A percentile compares a stretch with the other conserved stretches of the same genome.
These are phyloP conservation scores for Selaginella tamariscina DNA, from an alignment of 75 land plant genomes.

Conservation along the genomic window DNA sequence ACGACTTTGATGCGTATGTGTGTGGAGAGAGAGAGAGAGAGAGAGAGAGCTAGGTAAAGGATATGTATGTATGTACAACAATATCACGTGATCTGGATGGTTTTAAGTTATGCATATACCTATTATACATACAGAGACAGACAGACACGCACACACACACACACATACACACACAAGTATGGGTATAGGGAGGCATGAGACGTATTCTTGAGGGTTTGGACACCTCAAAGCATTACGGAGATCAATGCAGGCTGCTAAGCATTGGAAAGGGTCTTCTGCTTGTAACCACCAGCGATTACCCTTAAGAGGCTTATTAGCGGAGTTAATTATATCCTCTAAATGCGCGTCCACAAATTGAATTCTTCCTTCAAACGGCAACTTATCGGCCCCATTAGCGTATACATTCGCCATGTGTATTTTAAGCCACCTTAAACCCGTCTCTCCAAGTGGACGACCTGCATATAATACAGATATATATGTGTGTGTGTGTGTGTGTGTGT, in stretches of 20 bases:
- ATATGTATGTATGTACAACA: too few species aligned
- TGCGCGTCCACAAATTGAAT: conserved; percentile 60
- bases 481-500: too few species aligned
- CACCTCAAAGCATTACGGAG: conserved; percentile 67
- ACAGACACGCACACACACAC: too few species aligned
- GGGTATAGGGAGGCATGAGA: conserved; percentile 82
- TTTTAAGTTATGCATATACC: too few species aligned
- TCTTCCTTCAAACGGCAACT: conserved; percentile 62
- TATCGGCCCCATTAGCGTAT: conserved; percentile 82
- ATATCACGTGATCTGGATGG: too few species aligned
- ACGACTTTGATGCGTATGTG: too few species aligned
- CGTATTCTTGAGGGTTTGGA: conserved; percentile 44
- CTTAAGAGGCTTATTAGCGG: conserved; percentile 82
- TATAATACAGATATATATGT: too few species aligned
- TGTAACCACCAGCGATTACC: conserved; percentile 83
- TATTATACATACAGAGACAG: too few species aligned
- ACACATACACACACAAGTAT: too few species aligned
- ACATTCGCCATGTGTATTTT: conserved; percentile 90
- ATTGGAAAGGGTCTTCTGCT: conserved; percentile 97
- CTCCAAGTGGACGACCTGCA: conserved; percentile 69
- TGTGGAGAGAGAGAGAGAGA: too few species aligned
- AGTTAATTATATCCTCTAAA: conserved; percentile 67
- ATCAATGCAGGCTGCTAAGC: conserved; percentile 71
- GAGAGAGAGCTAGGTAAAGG: too few species aligned
- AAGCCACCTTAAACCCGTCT: conserved; percentile 72